phyloP scores from a whole-genome alignment of 305 asterid species.

The Fraxinus greggii region DNA sequence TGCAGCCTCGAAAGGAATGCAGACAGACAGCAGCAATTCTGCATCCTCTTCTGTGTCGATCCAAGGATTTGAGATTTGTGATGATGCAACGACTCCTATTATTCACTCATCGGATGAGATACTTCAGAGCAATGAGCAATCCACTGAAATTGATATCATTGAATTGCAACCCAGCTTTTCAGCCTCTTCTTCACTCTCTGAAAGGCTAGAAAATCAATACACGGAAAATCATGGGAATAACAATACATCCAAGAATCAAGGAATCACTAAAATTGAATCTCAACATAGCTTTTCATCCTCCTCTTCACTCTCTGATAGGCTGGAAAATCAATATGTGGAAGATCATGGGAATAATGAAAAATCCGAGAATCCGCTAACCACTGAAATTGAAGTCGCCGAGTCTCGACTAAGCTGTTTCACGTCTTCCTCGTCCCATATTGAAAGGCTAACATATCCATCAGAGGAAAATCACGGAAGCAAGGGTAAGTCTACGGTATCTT shows the following conservation, averaged over 20 bases:
- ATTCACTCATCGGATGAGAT: constrained; percentile 35
- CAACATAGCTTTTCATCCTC: constrained; percentile 26
- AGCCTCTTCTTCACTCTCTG: constrained; percentile 35
- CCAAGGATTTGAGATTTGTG: constrained; percentile 72
- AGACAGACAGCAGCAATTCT: constrained; percentile 69
- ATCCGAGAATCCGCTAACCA: constrained; percentile 32
- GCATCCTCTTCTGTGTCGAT: constrained; percentile 69
- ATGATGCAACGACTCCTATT: constrained; percentile 50
- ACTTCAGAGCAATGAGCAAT: constrained; percentile 35
- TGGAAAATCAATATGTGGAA: constrained; percentile 15
- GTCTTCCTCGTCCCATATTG: constrained; percentile 53
- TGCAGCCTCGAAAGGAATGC: constrained; percentile 45
- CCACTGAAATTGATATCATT: constrained; percentile 29
- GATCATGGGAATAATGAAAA: constrained; percentile 30
- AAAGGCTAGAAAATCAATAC: constrained; percentile 28
- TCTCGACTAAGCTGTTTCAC: constrained; percentile 55
- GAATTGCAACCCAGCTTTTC: constrained; percentile 32
- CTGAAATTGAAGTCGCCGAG: constrained; percentile 45
- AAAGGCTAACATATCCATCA: constrained; percentile 34
- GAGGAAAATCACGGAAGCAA: constrained; percentile 32
- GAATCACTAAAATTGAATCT: constrained; percentile 19
- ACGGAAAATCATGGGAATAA: neutral
- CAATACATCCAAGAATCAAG: neutral
- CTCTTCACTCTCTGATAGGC: constrained; percentile 35
- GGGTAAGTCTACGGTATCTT: constrained; percentile 29